Evolutionary conservation across 2,329 filamentous ascomycete genomes (phyloP).

Genomic region (Phialemonium atrogriseum): DNA sequence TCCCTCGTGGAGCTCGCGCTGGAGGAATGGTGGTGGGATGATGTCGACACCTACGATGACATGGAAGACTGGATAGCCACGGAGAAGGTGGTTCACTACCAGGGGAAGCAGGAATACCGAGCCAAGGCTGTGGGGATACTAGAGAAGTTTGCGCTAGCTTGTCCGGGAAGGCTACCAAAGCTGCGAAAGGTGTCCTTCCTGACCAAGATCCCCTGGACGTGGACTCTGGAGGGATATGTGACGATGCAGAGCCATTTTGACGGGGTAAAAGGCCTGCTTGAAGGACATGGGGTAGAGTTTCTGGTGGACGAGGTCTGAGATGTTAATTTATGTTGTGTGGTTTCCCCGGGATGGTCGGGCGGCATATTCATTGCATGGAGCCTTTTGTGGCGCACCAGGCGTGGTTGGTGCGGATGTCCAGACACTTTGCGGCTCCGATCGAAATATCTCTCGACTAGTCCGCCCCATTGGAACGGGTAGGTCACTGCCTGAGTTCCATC

Average conservation of each 20-base stretch:
- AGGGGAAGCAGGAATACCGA: slow-evolving; percentile 11
- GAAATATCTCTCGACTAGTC: no score
- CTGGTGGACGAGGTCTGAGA: slow-evolving; percentile 11
- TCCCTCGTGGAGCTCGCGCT: slow-evolving; percentile 16
- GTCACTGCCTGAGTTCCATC: no score
- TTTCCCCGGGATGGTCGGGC: no score
- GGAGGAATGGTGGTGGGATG: slow-evolving; percentile 19
- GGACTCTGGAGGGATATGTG: slow-evolving; percentile 9
- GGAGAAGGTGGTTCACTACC: slow-evolving; percentile 12
- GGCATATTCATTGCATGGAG: no score
- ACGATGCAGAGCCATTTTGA: slow-evolving; percentile 5
- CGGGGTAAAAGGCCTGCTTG: slow-evolving; percentile 5
- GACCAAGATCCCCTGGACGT: slow-evolving; percentile 15
- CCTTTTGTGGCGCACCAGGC: no score
- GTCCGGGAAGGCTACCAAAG: slow-evolving; percentile 6
- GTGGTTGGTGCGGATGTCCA: no score
- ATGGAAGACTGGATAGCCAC: slow-evolving; percentile 9
- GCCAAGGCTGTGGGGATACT: slow-evolving; percentile 10
- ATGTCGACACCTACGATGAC: slow-evolving; percentile 7
- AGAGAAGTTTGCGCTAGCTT: slow-evolving; percentile 10
- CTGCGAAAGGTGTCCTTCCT: slow-evolving; percentile 13
- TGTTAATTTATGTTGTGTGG: no score
- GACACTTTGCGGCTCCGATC: no score
- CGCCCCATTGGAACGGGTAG: no score
- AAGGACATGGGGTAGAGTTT: slow-evolving; percentile 12